Percentiles rank a stretch among this genome's conserved stretches.
These are phyloP conservation scores for Aschersonia sp. DNA, from an alignment of 2,329 filamentous ascomycete species.

Conservation along the genomic window DNA sequence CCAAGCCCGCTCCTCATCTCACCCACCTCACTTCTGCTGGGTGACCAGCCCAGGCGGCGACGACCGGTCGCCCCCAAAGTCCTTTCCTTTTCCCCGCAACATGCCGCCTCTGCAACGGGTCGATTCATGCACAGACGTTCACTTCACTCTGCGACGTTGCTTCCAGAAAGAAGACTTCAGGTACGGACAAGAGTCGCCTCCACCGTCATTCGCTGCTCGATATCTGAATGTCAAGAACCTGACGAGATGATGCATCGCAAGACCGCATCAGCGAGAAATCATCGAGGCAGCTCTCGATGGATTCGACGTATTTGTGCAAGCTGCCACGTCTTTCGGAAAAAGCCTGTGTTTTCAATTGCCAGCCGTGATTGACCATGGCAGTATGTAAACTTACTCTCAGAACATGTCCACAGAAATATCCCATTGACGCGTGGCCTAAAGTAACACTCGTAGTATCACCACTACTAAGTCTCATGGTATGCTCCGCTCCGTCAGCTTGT, in stretches of 20 bases:
- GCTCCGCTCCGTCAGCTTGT: not conserved
- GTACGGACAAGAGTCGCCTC: slow-evolving; percentile 21
- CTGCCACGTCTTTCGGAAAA: slow-evolving; percentile 82
- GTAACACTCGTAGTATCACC: slow-evolving; percentile 87
- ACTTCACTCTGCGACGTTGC: slow-evolving; percentile 58
- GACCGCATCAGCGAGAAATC: slow-evolving; percentile 76
- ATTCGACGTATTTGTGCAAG: slow-evolving; percentile 86
- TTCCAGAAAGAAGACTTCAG: slow-evolving; percentile 64
- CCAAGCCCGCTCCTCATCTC: too few relatives aligned
- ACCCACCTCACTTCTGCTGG: not conserved
- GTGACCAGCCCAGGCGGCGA: not conserved
- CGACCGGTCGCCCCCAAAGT: not conserved
- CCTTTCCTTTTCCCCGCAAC: slow-evolving; percentile 3
- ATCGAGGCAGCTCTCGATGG: slow-evolving; percentile 68
- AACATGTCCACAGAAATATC: not conserved
- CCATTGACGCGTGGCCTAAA: slow-evolving; percentile 16
- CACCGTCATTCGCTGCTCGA: not conserved
- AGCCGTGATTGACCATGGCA: slow-evolving; percentile 73
- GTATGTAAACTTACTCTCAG: slow-evolving; percentile 32
- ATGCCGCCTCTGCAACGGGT: slow-evolving; percentile 29
- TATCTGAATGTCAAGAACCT: too few relatives aligned
- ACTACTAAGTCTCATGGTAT: slow-evolving; percentile 74
- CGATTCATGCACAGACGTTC: slow-evolving; percentile 46
- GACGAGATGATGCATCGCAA: too few relatives aligned
- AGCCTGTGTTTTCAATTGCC: slow-evolving; percentile 87